phyloP scores from a whole-genome alignment of 73 alveolate species.

The Paramecium pentaurelia region DNA sequence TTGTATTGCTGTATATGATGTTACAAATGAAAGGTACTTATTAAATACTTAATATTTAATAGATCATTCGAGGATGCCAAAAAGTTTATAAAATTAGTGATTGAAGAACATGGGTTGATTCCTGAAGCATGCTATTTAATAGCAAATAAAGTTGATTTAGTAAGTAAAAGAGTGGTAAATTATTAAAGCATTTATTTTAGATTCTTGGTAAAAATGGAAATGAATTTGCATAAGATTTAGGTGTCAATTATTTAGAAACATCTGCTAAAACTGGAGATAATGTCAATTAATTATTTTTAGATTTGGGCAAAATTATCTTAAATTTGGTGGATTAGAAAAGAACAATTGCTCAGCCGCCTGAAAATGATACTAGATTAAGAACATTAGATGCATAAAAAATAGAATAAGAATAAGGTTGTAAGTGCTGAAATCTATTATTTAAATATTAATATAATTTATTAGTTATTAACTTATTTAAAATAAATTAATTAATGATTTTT shows the following conservation, averaged over 20 bases:
- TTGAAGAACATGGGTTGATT: slow-evolving; percentile 38
- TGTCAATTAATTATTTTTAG: slow-evolving; percentile 43
- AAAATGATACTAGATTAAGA: neutral
- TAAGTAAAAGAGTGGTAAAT: neutral
- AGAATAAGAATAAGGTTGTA: neutral
- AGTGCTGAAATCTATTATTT: neutral
- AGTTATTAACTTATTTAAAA: neutral
- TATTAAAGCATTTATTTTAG: neutral
- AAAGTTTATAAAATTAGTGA: neutral
- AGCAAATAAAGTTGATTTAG: slow-evolving; percentile 41
- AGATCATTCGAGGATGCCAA: slow-evolving; percentile 46
- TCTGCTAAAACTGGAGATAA: slow-evolving; percentile 56
- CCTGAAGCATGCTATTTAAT: slow-evolving; percentile 35
- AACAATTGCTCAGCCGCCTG: neutral
- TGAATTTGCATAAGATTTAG: neutral
- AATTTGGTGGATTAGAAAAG: neutral
- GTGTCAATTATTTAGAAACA: slow-evolving; percentile 54
- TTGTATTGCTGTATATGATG: slow-evolving; percentile 74
- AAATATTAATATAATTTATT: neutral
- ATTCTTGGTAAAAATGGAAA: neutral
- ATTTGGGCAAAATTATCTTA: slow-evolving; percentile 13
- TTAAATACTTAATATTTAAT: neutral
- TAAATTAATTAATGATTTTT: neutral
- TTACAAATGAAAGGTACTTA: slow-evolving; percentile 48
- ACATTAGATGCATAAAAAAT: neutral